phyloP scores from a whole-genome alignment of 768 basidiomycete genomes.

The Boletus barrowsii region DNA sequence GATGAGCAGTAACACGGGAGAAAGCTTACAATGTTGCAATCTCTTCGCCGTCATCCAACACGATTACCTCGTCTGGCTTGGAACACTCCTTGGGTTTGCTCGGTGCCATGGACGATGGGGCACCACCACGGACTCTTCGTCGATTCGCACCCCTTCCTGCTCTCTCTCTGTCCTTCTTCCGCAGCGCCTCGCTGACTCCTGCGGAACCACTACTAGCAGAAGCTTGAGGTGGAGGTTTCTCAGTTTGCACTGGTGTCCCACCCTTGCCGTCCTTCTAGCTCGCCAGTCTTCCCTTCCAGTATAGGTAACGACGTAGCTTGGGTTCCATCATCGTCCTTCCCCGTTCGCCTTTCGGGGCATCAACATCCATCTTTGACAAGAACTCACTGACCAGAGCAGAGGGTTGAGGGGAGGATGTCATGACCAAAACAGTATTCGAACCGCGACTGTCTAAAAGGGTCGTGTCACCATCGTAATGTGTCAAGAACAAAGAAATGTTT shows the following conservation, averaged over 20 bases:
- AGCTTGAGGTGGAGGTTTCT: constrained; percentile 13
- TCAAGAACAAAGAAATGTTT: neutral
- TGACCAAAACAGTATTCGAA: constrained; percentile 77
- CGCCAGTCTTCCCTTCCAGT: constrained; percentile 65
- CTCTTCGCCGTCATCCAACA: constrained; percentile 30
- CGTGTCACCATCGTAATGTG: neutral
- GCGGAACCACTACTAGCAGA: constrained; percentile 9
- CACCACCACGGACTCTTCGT: constrained; percentile 76
- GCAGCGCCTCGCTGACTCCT: constrained; percentile 67
- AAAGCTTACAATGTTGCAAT: constrained; percentile 58
- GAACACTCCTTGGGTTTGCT: constrained; percentile 11
- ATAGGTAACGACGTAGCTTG: constrained; percentile 69
- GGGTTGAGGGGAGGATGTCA: constrained; percentile 79
- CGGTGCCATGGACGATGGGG: constrained; percentile 25
- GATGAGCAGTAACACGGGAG: neutral
- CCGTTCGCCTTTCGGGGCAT: constrained; percentile 55
- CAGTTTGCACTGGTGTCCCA: neutral
- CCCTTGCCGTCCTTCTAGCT: constrained; percentile 23
- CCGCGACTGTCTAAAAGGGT: constrained; percentile 39
- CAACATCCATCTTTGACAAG: constrained; percentile 58
- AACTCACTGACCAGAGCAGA: constrained; percentile 77
- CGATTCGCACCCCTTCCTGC: constrained; percentile 60
- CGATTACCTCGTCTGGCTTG: constrained; percentile 8
- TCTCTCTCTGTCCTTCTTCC: constrained; percentile 68
- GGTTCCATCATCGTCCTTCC: constrained; percentile 79